phyloP scores from a whole-genome alignment of 2,329 filamentous ascomycete genomes.

The Knufia petricola region DNA sequence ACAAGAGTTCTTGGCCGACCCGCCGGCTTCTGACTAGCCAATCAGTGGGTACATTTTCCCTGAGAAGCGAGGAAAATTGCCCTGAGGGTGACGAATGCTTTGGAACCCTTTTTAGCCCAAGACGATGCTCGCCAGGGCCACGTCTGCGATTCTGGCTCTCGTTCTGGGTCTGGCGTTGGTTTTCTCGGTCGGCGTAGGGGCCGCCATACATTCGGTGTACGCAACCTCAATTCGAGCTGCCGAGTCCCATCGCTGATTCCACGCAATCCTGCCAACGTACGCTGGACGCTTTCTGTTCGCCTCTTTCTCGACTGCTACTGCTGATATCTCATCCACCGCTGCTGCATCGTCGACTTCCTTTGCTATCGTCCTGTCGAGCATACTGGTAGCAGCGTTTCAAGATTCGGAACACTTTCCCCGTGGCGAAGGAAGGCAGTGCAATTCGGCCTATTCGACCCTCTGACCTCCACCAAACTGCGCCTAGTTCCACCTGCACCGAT shows the following conservation, averaged over 20 bases:
- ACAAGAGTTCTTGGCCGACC: no score
- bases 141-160: no score
- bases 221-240: not conserved
- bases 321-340: not conserved
- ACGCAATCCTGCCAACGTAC: slow-evolving; percentile 7
- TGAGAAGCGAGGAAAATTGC: no score
- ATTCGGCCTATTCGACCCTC: not conserved
- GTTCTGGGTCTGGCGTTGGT: no score
- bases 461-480: not conserved
- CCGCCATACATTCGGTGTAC: not conserved
- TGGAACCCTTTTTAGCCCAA: no score
- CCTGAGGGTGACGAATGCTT: no score
- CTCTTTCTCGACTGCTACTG: not conserved
- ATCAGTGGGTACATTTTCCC: no score
- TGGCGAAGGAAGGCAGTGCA: slow-evolving; percentile 8
- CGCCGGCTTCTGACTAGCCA: no score
- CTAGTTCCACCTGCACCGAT: not conserved
- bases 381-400: not conserved
- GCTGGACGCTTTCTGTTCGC: no score
- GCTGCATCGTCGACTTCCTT: not conserved
- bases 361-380: not conserved
- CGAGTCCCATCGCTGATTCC: not conserved
- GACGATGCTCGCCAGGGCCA: no score
- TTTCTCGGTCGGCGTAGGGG: no score
- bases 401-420: not conserved